phyloP scores from a whole-genome alignment of 805 yeast genomes.

The Saccharomycopsis oosterbeekiorum region DNA sequence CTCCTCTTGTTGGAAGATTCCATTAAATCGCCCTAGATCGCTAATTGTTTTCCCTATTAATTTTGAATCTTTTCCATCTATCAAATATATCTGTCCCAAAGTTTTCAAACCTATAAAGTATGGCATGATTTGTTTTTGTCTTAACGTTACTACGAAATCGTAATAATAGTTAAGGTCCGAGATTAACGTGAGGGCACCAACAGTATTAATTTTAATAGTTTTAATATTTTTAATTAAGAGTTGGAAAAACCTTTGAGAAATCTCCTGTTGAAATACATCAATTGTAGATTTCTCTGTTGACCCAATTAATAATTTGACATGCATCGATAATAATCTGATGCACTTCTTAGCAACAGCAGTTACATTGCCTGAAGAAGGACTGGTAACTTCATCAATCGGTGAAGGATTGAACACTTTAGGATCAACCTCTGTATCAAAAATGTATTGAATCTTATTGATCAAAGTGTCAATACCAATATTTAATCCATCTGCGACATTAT shows the following conservation, averaged over 20 bases:
- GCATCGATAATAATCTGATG: conserved; percentile 54
- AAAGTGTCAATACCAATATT: conserved; percentile 87
- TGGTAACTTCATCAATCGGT: conserved; percentile 15
- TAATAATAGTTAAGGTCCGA: conserved; percentile 74
- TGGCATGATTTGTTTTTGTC: conserved; percentile 60
- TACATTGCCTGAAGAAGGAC: conserved; percentile 5
- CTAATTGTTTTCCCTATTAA: conserved; percentile 77
- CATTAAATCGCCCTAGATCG: conserved; percentile 77
- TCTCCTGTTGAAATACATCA: conserved; percentile 90
- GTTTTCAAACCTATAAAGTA: conserved; percentile 72
- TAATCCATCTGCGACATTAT: conserved; percentile 84
- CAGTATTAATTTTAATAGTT: conserved; percentile 58
- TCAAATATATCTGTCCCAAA: conserved; percentile 74
- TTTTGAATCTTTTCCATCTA: conserved; percentile 64
- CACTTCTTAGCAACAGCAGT: conserved; percentile 45
- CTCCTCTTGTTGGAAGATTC: conserved; percentile 86
- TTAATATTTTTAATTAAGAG: conserved; percentile 70
- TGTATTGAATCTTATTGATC: conserved; percentile 66
- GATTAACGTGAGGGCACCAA: conserved; percentile 76
- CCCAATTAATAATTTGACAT: conserved; percentile 63
- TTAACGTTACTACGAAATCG: conserved; percentile 54
- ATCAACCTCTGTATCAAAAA: conserved; percentile 43
- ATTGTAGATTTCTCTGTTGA: conserved; percentile 80
- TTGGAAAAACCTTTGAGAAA: conserved; percentile 77
- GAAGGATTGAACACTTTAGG: conserved; percentile 56